Evolutionary conservation across 768 basidiomycete genomes (phyloP), one percentile per base, ranked within the genome.

Genomic region (Mycena metata): DNA sequence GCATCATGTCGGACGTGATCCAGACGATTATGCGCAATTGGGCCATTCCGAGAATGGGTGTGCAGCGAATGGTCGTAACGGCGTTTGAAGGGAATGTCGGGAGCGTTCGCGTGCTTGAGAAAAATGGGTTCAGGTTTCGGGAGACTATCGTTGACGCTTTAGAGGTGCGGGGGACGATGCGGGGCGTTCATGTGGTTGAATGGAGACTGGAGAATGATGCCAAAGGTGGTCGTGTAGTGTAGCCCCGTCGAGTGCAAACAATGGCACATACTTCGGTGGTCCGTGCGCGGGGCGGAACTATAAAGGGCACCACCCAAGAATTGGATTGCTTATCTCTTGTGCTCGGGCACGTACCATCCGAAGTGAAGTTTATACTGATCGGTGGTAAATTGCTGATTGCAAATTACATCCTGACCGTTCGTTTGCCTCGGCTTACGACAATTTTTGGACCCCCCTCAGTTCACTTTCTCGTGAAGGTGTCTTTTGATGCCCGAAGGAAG

Each of bases 341-440:
- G 92, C 92, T 93, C 91, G 92, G 92, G 92, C 91, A 92, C 89
- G 92, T 90, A 92, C 91, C 92, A 90, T 93, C 91, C 90, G 89
- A 90, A 92, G 92, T 94, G 93, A 95, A 91, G 93, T 95, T 86
- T 89, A 84, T 92, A 94, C 93, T 91, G 93, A 95, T 91, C 89
- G 90, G 91, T 90, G 93, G 91, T 92, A 87, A 93, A 84, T 94
- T 93, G 93, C 92, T 94, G 90, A 91, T 94, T 94, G 92, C 92
- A 94, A 94, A 94, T 93, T 94, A 94, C 92, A 94, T 94, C 93
- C 93, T 91, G 93, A 94, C 91, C 92, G 91, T 94, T 92, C 91
- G 87, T 89, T 78, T 85, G 91, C 91, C 93, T 92, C 84, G 90
- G 91, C 90, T 87, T 86, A 83, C 87, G 90, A 91, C 90, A 94